Evolutionary conservation across 2,329 filamentous ascomycete species (phyloP), one percentile per base, ranked within the genome.

Genomic region (Emmonsiellopsis sp.): DNA sequence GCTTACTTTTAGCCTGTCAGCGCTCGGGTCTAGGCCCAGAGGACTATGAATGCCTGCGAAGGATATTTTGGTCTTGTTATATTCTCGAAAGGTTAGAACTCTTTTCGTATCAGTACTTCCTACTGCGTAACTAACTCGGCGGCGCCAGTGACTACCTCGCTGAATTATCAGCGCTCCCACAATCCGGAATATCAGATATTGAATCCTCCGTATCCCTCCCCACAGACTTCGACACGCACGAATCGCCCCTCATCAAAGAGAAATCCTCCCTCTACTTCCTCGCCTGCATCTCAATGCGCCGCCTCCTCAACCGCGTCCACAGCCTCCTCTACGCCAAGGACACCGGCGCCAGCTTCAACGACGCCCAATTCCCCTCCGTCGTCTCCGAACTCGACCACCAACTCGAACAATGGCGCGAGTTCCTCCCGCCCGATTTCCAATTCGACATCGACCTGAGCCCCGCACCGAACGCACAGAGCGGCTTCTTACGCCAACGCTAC

Each of bases 61-160:
- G 77, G 1, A 78, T 79, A 51, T 80, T 79, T 55, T 80, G 77
- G 77, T 75, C 77, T 0, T 79, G 77, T 54, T 79, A 79, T 52
- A 76, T 80, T 9, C 67, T 80, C 0, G 77, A 80, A 60, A 78
- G 75, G 76, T 73, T 40, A 37, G 8, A n/a, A 35, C 11, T 9
- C 16, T 34, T 11, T 45, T 50, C 30, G 32, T n/a, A 26, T 26
- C 20, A 5, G 20, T 26, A 26, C 20, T 26, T 26, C 20, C 20
- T 26, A 26, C 20, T 26, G 20, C 20, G 38, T 5, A 20, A 2
- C 1, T 1, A 2, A 79, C 20, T 26, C 20, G 3, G 3, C 3
- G 20, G 20, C 20, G 20, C 20, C 20, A 26, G 76, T 44, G 77
- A 79, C 58, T 77, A 79, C 48, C 70, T 80, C 10, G 76, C 77